Conservation (phyloP, 139 green algal species). For the Yamagishiella unicocca region DNA sequence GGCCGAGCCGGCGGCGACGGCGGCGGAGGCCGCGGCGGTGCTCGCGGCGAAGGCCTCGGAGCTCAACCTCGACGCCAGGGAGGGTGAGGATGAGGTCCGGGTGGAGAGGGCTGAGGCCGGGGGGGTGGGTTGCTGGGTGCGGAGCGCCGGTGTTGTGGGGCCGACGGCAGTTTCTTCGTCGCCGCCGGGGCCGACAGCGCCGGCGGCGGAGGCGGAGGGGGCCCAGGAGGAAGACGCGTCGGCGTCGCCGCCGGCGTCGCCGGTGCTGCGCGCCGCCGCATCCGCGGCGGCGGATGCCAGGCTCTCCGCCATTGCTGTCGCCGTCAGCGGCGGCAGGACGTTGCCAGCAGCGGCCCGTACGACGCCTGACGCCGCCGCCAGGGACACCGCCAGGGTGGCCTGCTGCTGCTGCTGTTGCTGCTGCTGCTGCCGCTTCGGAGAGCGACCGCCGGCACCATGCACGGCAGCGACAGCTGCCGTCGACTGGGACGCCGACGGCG, state of each 20-base stretch:
- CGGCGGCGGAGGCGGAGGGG: neutral
- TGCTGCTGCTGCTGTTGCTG: neutral
- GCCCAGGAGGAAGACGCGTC: neutral
- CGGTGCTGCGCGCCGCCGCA: neutral
- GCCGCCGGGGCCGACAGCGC: neutral
- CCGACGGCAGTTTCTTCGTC: neutral
- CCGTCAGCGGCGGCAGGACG: conserved; percentile 1
- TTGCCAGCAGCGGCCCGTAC: conserved; percentile 5
- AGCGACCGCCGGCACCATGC: too few relatives aligned
- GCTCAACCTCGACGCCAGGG: neutral
- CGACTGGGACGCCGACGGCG: neutral
- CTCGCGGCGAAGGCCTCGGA: neutral
- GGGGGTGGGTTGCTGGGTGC: neutral
- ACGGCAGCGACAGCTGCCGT: too few relatives aligned
- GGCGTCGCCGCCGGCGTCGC: neutral
- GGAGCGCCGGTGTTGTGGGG: neutral
- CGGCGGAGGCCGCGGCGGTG: neutral
- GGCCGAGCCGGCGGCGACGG: neutral
- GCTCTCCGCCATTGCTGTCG: conserved; percentile 14
- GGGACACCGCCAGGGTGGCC: conserved; percentile 26
- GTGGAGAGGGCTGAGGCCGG: neutral
- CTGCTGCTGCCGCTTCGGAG: too few relatives aligned
- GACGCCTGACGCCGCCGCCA: conserved; percentile 27
- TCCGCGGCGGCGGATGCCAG: conserved; percentile 11
- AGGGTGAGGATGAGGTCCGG: too few relatives aligned